Evolutionary conservation across 2,329 filamentous ascomycete species (phyloP), one percentile per base, ranked within the genome.

Genomic region (Graphiopsis chlorocephala): DNA sequence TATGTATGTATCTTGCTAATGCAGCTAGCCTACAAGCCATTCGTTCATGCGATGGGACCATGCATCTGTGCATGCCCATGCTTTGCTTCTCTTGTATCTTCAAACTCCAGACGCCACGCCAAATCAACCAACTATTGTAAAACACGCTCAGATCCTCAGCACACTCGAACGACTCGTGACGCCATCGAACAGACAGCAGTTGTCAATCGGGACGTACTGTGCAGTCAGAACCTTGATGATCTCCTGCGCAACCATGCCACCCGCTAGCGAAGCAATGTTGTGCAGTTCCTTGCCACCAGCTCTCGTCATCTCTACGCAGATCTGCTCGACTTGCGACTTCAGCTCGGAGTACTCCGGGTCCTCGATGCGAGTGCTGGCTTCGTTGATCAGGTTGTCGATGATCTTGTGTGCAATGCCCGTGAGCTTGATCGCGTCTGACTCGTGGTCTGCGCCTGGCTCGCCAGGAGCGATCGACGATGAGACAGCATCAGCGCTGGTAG

Each of bases 181-280:
- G 1, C 87, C 87, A 71, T 89, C 86, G 69, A 88, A 88, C 26
- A 88, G 74, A 70, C 85, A 88, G 0, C 84, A 86, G 66, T 88
- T 88, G 73, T 88, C 85, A 10, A 88, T 79, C 1, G 87, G 86
- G 12, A 88, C 80, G 72, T 89, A 89, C 76, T 89, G 87, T 71
- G 84, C 82, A n/a, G 87, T 89, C 52, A 94, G 86, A 77, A 87
- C 84, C 76, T 99, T 99, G 80, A 99, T 96, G 68, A 94, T 87
- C 80, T 99, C 95, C 78, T 99, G 96, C n/a, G 94, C 92, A 56
- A 96, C 90, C 81, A 99, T 90, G 3, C 95, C 96, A 31, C 95
- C 96, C 1, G 89, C 90, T 64, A 97, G 80, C 28, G 93, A 89
- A 33, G 93, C 90, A 64, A 96, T 91, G 75, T 97, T 98, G 80